Base-by-base conservation (phyloP, 192 early-diverging fungal species). In the Backusella luteola region DNA sequence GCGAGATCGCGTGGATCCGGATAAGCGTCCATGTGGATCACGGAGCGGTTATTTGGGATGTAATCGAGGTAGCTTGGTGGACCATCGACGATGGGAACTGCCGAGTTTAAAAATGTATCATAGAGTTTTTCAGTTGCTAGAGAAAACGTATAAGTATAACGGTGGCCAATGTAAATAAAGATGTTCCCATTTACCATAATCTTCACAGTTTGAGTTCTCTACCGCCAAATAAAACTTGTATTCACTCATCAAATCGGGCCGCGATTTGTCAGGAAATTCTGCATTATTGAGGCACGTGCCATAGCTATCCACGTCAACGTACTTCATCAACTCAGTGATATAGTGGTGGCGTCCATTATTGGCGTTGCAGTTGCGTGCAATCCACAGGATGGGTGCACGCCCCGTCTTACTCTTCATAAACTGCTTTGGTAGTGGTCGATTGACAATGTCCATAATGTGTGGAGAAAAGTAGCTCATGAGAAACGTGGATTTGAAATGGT, bases 151-250 rank as follows among this genome's bases (percentile, higher is more conserved):
- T n/a, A 75, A 39, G 59, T 23, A 52, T 66, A 29, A 32, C 32
- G 32, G 2, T 0, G 32, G 32, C 32, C 32, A 2, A 11, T 2
- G 8, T 44, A 44, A 44, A 23, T n/a, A 67, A 38, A 36, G n/a
- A 34, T 34, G 8, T 46, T 46, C 15, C 1, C 67, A 63, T 34
- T 70, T 76, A 77, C 76, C 76, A 77, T 77, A 77, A 11, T 71
- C 52, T 32, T 77, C 76, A 39, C 76, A 77, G 29, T 77, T 77
- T 1, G 76, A 68, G 41, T 77, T 77, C 34, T 77, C 76, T 15
- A 77, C 41, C 2, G 76, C 35, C 4, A 77, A 34, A 49, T 77
- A 77, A 59, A 77, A 77, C 44, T 77, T 77, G 34, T 77, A 71
- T 41, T 77, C 76, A 41, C 69, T n/a, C 69, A 77, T 77, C 7